Evolutionary conservation across 768 basidiomycete genomes (phyloP).

Genomic region (Piloderma croceum): DNA sequence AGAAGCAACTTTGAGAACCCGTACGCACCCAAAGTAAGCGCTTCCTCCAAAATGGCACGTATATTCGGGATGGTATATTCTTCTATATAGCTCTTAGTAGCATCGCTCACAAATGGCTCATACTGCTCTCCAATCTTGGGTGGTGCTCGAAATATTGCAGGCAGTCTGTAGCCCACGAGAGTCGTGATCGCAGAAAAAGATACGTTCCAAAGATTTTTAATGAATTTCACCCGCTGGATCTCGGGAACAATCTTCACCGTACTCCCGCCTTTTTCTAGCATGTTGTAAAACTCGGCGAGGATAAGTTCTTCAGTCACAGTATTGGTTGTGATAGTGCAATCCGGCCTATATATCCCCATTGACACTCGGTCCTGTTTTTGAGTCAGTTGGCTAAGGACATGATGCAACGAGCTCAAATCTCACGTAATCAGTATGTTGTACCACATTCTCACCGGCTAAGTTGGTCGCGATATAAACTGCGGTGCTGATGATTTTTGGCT

Average conservation of each 20-base stretch:
- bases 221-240: slow-evolving; percentile 57
- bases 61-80: slow-evolving; percentile 43
- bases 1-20: background rate
- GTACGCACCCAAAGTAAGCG: slow-evolving; percentile 35
- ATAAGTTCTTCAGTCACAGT: slow-evolving; percentile 36
- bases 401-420: slow-evolving; percentile 14
- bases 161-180: slow-evolving; percentile 42
- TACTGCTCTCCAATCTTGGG: slow-evolving; percentile 34
- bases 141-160: slow-evolving; percentile 46
- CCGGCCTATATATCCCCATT: slow-evolving; percentile 51
- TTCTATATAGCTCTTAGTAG: slow-evolving; percentile 37
- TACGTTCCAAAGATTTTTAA: slow-evolving; percentile 64
- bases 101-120: slow-evolving; percentile 33
- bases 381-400: background rate
- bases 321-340: slow-evolving; percentile 37
- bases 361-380: slow-evolving; percentile 42
- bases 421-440: slow-evolving; percentile 50
- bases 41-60: slow-evolving; percentile 40
- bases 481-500: slow-evolving; percentile 49
- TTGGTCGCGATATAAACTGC: slow-evolving; percentile 54
- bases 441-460: slow-evolving; percentile 38
- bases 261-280: slow-evolving; percentile 46
- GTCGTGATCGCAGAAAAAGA: slow-evolving; percentile 49
- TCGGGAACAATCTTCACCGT: slow-evolving; percentile 44
- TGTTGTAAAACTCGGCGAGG: slow-evolving; percentile 38